Percentiles rank a stretch among this genome's conserved stretches.
Evolutionary conservation across 352 stramenopile species (phyloP).

Genomic region (Phytophthora vignae): DNA sequence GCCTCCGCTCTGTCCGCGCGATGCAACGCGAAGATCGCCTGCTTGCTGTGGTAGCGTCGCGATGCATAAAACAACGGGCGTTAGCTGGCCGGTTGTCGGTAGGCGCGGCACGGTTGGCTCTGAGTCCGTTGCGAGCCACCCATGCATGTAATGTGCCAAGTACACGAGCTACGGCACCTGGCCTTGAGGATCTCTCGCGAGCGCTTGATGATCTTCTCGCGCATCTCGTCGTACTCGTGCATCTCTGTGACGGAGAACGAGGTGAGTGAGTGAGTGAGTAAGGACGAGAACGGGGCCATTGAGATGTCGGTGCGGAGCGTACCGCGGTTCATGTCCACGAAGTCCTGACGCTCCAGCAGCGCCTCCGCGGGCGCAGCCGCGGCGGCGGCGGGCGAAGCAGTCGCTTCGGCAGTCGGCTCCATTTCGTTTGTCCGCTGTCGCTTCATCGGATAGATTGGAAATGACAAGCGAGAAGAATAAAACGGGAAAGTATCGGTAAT

Average conservation of each 20-base stretch:
- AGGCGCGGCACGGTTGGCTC: not conserved
- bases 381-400: not conserved
- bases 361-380: not conserved
- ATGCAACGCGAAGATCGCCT: slow-evolving; percentile 95
- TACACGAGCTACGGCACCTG: slow-evolving; percentile 48
- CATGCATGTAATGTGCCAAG: not conserved
- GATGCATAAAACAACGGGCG: slow-evolving; percentile 6
- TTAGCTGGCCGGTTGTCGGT: not conserved
- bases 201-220: slow-evolving; percentile 95
- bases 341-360: slow-evolving; percentile 57
- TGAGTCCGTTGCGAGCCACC: not conserved
- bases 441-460: slow-evolving; percentile 26
- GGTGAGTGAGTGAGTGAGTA: too few relatives aligned
- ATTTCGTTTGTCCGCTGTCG: slow-evolving; percentile 21
- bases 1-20: slow-evolving; percentile 78
- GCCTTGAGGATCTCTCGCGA: slow-evolving; percentile 95
- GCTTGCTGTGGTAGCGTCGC: slow-evolving; percentile 78
- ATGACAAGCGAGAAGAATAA: not conserved
- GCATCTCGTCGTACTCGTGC: slow-evolving; percentile 92
- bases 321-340: slow-evolving; percentile 64
- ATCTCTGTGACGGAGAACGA: slow-evolving; percentile 61
- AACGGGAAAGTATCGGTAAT: slow-evolving; percentile 2
- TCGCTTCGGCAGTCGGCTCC: slow-evolving; percentile 14
- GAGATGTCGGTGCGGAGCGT: not conserved
- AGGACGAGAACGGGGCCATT: not conserved